Base-by-base conservation (phyloP, 2,329 filamentous ascomycete genomes). In the Alternaria atra region DNA sequence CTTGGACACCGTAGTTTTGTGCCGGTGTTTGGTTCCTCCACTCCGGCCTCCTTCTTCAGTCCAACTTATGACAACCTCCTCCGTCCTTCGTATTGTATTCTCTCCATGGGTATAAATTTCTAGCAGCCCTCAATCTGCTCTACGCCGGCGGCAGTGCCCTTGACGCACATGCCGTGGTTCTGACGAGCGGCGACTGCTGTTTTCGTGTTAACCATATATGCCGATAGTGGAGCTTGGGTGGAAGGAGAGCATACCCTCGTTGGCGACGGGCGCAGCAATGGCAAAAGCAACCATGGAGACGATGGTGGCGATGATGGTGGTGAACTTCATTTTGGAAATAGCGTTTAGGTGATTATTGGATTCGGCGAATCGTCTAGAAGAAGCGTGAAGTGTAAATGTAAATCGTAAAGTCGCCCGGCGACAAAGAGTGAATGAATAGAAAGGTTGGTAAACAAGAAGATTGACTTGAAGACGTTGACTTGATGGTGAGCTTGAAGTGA, bases 131-230 rank as follows among this genome's bases (percentile, higher is more conserved):
- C 15, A 13, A 63, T 63, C 42, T 63, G 60, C 39, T 47, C 37
- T 7, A 60, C 37, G 7, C 34, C 52, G 5, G 32, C 46, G 17
- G 37, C 15, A 12, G 52, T 46, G n/a, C 44, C 29, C 25, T 42
- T 52, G 47, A 78, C 75, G 55, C 76, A 78, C 68, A 75, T 76
- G 60, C 76, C 76, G 64, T 78, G 76, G 66, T 78, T 77, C 59
- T 74, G 72, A 48, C 73, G 74, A 7, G 61, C 67, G 27, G 61
- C 64, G 5, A 75, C 66, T 39, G 72, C 74, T 77, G 17, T 7
- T 37, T 15, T 13, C 39, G 7, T 50, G 48, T 73, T 58, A 73
- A 62, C 20, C 47, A 5, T 57, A 42, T 25, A 25, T 25, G 12
- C 17, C 30, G 3, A 29, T 8, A 23, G 6, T 34, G 8, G 4